Percentiles rank a stretch among this genome's conserved stretches.
phyloP scores from a whole-genome alignment of 805 yeast species.

The Brettanomyces sp. region DNA sequence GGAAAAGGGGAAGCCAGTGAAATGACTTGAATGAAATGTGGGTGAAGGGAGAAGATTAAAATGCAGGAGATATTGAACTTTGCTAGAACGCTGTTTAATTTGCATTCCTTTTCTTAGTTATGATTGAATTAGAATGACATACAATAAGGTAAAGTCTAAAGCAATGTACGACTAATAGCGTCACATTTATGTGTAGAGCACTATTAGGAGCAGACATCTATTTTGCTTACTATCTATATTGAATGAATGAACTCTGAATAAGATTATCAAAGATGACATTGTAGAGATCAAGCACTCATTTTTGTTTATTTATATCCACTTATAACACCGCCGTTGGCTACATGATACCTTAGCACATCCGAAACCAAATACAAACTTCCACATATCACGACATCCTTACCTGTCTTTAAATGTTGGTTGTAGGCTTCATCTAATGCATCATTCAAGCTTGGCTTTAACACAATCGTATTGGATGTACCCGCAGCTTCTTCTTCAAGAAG shows the following conservation, averaged over 20 bases:
- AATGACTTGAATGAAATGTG: not conserved
- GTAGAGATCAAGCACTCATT: not conserved
- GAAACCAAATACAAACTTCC: conserved; percentile 67
- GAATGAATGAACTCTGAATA: not conserved
- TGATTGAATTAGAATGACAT: no score
- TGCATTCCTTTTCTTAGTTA: no score
- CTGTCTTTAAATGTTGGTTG: conserved; percentile 4
- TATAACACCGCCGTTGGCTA: conserved; percentile 1
- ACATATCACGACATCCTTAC: conserved; percentile 40
- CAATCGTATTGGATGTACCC: conserved; percentile 18
- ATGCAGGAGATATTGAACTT: not conserved
- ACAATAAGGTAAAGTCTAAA: no score
- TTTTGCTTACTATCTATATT: not conserved
- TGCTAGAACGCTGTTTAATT: not conserved
- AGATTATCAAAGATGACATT: no score
- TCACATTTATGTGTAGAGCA: no score
- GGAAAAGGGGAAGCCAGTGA: conserved; percentile 26
- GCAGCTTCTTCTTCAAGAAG: conserved; percentile 21
- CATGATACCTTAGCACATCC: conserved; percentile 35
- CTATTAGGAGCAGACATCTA: not conserved
- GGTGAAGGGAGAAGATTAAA: not conserved
- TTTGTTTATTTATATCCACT: not conserved
- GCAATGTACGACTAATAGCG: no score
- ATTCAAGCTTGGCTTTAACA: conserved; percentile 15
- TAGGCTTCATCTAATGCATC: conserved; percentile 20